Percentiles rank a stretch among this genome's conserved stretches.
phyloP scores from a whole-genome alignment of 2,329 filamentous ascomycete species.

The Neonectria faginata region DNA sequence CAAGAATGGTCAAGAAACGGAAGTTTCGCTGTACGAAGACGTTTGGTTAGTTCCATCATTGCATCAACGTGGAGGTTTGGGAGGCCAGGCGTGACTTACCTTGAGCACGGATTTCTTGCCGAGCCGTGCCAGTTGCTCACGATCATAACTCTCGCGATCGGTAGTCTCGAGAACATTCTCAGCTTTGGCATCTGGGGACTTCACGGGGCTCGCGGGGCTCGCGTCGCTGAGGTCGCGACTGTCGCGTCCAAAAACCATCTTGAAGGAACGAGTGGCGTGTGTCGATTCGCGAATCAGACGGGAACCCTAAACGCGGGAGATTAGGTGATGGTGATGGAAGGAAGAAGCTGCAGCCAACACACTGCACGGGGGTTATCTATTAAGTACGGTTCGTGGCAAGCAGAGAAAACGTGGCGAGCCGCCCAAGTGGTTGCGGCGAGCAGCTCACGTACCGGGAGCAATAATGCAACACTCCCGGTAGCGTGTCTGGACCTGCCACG shows the following conservation, averaged over 20 bases:
- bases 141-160: slow-evolving; percentile 40
- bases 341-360: slow-evolving; percentile 8
- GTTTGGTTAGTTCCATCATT: background rate
- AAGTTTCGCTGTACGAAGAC: slow-evolving; percentile 37
- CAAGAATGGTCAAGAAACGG: slow-evolving; percentile 41
- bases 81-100: slow-evolving; percentile 16
- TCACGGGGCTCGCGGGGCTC: slow-evolving; percentile 9
- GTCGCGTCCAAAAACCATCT: slow-evolving; percentile 11
- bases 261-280: slow-evolving; percentile 3
- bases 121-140: slow-evolving; percentile 38
- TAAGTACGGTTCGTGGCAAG: slow-evolving; percentile 18
- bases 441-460: background rate
- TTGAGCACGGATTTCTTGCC: slow-evolving; percentile 42
- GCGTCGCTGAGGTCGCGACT: slow-evolving; percentile 26
- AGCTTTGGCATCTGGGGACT: slow-evolving; percentile 22
- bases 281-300: background rate
- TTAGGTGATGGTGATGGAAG: slow-evolving; percentile 6
- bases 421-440: background rate
- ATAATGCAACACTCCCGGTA: background rate
- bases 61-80: no score
- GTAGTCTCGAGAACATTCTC: slow-evolving; percentile 16
- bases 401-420: slow-evolving; percentile 5
- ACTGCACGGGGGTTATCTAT: slow-evolving; percentile 13
- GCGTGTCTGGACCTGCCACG: background rate
- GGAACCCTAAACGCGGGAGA: slow-evolving; percentile 2